A percentile compares a stretch with the other conserved stretches of the same genome.
Conservation (phyloP, 2,329 filamentous ascomycete species). For the Teratosphaeria destructans region DNA sequence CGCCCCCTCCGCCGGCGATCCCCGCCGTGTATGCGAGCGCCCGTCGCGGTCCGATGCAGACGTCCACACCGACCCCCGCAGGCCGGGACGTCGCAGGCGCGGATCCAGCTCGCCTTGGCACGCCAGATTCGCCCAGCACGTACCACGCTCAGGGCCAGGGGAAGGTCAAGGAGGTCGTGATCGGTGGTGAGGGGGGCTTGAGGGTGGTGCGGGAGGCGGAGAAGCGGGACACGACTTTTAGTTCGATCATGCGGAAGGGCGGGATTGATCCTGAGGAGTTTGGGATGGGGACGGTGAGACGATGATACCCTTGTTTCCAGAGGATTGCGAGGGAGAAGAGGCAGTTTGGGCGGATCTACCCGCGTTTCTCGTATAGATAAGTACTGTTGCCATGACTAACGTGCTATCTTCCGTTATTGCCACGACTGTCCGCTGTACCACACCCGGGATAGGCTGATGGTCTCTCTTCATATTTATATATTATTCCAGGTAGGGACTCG, state of each 20-base stretch:
- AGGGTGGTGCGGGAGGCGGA: conserved; percentile 1
- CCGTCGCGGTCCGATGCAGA: conserved; percentile 3
- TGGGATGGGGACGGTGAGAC: background rate
- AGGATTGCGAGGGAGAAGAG: background rate
- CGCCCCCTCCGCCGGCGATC: background rate
- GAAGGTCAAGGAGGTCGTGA: background rate
- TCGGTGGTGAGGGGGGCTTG: conserved; percentile 1
- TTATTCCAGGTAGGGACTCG: background rate
- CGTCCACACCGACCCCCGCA: conserved; percentile 5
- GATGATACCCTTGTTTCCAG: background rate
- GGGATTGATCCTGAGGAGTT: background rate
- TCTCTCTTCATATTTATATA: background rate
- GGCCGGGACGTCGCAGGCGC: background rate
- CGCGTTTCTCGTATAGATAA: background rate
- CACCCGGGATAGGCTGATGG: background rate
- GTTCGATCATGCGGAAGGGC: conserved; percentile 28
- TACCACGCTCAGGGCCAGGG: background rate
- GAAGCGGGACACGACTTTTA: conserved; percentile 28
- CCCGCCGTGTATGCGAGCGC: conserved; percentile 2
- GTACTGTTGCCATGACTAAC: background rate
- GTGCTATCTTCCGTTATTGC: background rate
- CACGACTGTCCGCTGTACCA: background rate
- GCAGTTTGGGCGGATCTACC: background rate
- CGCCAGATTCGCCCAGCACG: conserved; percentile 8
- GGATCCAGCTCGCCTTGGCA: conserved; percentile 4